Evolutionary conservation across 768 basidiomycete species (phyloP).

Genomic region (Lentinula sp.): DNA sequence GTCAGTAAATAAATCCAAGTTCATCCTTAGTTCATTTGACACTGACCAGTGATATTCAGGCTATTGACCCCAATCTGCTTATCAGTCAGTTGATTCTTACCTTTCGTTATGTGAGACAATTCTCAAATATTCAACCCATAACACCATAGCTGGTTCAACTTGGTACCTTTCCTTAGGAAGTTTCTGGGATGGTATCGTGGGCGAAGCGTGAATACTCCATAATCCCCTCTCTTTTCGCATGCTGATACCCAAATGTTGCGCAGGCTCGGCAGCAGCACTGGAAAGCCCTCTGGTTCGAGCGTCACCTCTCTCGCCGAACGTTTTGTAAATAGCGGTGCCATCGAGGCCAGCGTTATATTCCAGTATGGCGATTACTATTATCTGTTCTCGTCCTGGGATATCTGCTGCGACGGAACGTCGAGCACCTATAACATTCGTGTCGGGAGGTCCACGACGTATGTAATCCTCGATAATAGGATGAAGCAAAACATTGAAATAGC

Average conservation of each 20-base stretch:
- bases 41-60: constrained; percentile 19
- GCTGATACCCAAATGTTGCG: neutral
- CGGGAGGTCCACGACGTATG: constrained; percentile 39
- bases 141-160: constrained; percentile 10
- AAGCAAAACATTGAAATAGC: constrained; percentile 20
- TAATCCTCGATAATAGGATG: neutral
- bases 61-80: constrained; percentile 41
- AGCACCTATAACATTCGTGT: constrained; percentile 60
- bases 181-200: constrained; percentile 52
- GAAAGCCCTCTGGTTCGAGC: constrained; percentile 29
- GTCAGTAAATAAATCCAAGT: constrained; percentile 16
- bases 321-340: constrained; percentile 27
- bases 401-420: constrained; percentile 42
- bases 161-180: constrained; percentile 49
- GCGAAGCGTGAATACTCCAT: constrained; percentile 17
- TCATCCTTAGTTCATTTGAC: too few species aligned
- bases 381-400: constrained; percentile 52
- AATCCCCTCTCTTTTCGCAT: neutral
- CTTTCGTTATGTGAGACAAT: too few species aligned
- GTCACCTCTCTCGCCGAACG: constrained; percentile 36
- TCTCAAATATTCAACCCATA: too few species aligned
- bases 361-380: constrained; percentile 43
- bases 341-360: constrained; percentile 44
- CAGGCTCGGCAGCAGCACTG: constrained; percentile 34
- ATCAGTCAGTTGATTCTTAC: neutral